phyloP scores from a whole-genome alignment of 2,329 filamentous ascomycete species.

The Rachicladosporium sp. region DNA sequence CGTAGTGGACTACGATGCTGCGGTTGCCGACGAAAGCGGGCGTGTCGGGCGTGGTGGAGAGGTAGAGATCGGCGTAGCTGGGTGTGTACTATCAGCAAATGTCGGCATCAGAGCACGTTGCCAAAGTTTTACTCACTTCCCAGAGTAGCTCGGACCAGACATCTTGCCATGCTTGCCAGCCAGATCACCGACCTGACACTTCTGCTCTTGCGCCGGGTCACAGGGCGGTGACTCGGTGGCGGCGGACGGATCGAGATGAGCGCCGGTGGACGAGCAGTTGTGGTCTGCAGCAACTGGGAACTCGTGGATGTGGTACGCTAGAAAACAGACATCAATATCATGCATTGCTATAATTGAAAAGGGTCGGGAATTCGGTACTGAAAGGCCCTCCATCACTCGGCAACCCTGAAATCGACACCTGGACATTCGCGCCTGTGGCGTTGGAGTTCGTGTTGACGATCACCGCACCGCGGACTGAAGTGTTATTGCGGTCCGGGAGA shows the following conservation, averaged over 20 bases:
- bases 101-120: background rate
- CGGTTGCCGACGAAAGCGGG: constrained; percentile 42
- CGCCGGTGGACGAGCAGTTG: constrained; percentile 31
- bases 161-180: constrained; percentile 34
- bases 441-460: constrained; percentile 20
- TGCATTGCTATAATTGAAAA: no score
- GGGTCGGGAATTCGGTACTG: constrained; percentile 17
- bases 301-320: constrained; percentile 36
- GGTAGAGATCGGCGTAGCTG: constrained; percentile 39
- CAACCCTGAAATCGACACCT: constrained; percentile 28
- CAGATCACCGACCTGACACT: constrained; percentile 34
- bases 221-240: constrained; percentile 27
- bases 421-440: constrained; percentile 29
- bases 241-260: constrained; percentile 32
- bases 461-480: constrained; percentile 24
- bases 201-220: constrained; percentile 24
- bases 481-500: constrained; percentile 23
- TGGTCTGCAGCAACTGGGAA: constrained; percentile 27
- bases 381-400: constrained; percentile 32
- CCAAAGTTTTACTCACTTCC: constrained; percentile 13
- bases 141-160: constrained; percentile 18
- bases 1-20: constrained; percentile 42
- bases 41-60: constrained; percentile 30
- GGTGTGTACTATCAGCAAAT: background rate
- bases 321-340: background rate